Base-by-base conservation (phyloP, 805 yeast species). In the Dipodascopsis tothii region DNA sequence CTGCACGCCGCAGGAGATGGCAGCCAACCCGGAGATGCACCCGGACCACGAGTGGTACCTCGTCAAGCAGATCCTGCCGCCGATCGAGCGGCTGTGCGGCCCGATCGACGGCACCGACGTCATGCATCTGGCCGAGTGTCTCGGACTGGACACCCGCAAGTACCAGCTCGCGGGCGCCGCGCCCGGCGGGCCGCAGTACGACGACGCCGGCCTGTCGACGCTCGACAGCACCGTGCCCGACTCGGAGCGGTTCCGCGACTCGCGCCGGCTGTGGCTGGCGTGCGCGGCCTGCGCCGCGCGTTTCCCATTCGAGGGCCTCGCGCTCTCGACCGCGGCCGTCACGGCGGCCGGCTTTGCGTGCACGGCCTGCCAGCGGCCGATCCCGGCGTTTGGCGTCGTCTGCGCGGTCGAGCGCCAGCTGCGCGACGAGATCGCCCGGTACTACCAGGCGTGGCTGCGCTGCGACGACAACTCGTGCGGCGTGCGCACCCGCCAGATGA, bases 381-480 rank as follows among this genome's bases (percentile, higher is more conserved):
- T 90, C 40, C 60, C 79, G 0, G 62, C 74, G 11, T 57, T 83
- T 11, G 71, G 74, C 34, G 56, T 90, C 18, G 75, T 81, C 4
- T 64, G 81, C 7, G 96, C 87, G 61, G 63, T 92, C 37, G 96
- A 88, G 60, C 60, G 67, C n/a, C 67, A 76, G 38, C 74, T 90
- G 21, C 71, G 96, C 44, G 63, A 69, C 3, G 83, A 79, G 51
- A 78, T 90, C 39, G 72, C 87, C 0, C 60, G 71, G 25, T 92
- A 88, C 62, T 92, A 92, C 61, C 79, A 84, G n/a, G 90, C 88
- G 3, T 78, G 92, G 85, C 66, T 87, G 37, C 65, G 63, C 0
- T 92, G 99, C 67, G 94, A 84, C 61, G 96, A 92, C 56, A 60
- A 78, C 4, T 74, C 92, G 1, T 90, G 97, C 66, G 84, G 83